A percentile compares a stretch with the other conserved stretches of the same genome.
Evolutionary conservation across 352 stramenopile genomes (phyloP).

Genomic region (Pythium coloratum): DNA sequence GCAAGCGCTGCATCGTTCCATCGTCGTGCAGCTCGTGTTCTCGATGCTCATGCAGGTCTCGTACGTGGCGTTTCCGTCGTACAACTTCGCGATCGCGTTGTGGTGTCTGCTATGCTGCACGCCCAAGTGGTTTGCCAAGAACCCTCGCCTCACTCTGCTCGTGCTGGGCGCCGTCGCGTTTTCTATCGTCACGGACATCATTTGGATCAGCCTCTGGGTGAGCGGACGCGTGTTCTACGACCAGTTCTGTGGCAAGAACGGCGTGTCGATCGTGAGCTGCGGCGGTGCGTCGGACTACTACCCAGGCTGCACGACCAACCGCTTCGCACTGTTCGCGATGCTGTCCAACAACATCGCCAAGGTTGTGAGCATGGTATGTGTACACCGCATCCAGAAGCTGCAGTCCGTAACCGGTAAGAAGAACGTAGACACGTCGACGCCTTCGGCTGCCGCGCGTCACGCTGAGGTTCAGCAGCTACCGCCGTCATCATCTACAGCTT

Average conservation of each 20-base stretch:
- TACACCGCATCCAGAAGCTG: slow-evolving; percentile 52
- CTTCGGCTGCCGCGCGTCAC: neutral
- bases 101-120: slow-evolving; percentile 66
- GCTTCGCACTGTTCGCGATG: slow-evolving; percentile 64
- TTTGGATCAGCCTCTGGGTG: slow-evolving; percentile 81
- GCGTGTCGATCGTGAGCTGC: slow-evolving; percentile 68
- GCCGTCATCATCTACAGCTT: neutral
- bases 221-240: slow-evolving; percentile 75
- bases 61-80: slow-evolving; percentile 79
- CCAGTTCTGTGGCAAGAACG: slow-evolving; percentile 59
- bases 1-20: slow-evolving; percentile 36
- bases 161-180: slow-evolving; percentile 49
- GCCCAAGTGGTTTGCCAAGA: slow-evolving; percentile 46
- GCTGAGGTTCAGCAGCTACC: slow-evolving; percentile 1
- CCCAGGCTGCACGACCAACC: slow-evolving; percentile 70
- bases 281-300: slow-evolving; percentile 59
- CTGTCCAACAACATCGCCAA: slow-evolving; percentile 63
- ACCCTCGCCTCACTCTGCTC: slow-evolving; percentile 49
- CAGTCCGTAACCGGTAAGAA: slow-evolving; percentile 19
- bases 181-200: slow-evolving; percentile 64
- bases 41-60: slow-evolving; percentile 76
- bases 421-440: neutral
- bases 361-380: slow-evolving; percentile 33
- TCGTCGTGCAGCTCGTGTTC: slow-evolving; percentile 52
- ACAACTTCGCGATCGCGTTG: slow-evolving; percentile 76